Evolutionary conservation across 129 eudicot genomes (phyloP).

Genomic region (Oenanthe sinensis): DNA sequence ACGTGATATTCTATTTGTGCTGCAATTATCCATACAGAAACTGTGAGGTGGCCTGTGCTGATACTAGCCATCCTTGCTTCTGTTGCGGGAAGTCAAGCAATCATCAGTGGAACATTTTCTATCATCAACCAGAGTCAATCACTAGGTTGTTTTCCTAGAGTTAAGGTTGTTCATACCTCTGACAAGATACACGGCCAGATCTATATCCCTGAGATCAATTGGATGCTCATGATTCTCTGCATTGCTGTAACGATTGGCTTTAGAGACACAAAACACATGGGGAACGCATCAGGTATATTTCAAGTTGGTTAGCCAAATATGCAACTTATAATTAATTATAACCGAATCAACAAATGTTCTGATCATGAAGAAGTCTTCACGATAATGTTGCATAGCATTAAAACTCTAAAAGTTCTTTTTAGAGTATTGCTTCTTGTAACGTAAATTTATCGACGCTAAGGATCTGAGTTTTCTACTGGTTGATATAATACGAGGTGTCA

Average conservation of each 20-base stretch:
- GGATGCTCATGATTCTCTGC: slow-evolving; percentile 89
- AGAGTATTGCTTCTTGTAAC: neutral
- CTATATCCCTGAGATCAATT: slow-evolving; percentile 89
- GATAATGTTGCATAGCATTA: neutral
- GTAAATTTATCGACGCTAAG: neutral
- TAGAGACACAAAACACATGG: slow-evolving; percentile 86
- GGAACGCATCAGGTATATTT: slow-evolving; percentile 79
- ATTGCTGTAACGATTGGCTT: slow-evolving; percentile 91
- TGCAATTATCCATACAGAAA: slow-evolving; percentile 35
- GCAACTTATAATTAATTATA: neutral
- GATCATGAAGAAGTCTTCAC: neutral
- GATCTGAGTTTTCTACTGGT: neutral
- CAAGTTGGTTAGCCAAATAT: neutral
- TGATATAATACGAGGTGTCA: neutral
- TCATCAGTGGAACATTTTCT: slow-evolving; percentile 95
- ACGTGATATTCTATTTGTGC: neutral
- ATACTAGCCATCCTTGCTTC: slow-evolving; percentile 85
- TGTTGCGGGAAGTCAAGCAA: slow-evolving; percentile 97
- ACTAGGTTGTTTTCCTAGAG: slow-evolving; percentile 94
- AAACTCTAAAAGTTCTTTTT: neutral
- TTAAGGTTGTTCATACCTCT: slow-evolving; percentile 79
- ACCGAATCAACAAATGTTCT: neutral
- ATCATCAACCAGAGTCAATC: slow-evolving; percentile 93
- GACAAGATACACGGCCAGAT: slow-evolving; percentile 89
- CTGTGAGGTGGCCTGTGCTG: slow-evolving; percentile 83